These are phyloP conservation scores for Mycosarcoma mackinlayi DNA, from an alignment of 1,284 basidiomycete genomes.

Conservation along the genomic window DNA sequence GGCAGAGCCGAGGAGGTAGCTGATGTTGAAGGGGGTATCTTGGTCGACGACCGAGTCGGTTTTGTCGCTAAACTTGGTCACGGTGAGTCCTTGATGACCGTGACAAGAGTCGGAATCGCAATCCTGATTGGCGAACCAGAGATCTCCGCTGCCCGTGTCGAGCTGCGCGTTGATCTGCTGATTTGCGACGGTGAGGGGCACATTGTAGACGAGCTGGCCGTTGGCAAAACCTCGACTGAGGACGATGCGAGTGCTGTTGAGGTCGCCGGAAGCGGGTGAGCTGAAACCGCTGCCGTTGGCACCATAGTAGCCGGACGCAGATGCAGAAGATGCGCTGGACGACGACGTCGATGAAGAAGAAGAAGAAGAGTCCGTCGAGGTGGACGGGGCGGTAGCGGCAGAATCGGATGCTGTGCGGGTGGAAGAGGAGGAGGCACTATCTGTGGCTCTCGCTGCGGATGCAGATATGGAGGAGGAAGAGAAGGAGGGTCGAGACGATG, in stretches of 20 bases:
- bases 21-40: constrained; percentile 49
- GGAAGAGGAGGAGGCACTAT: not conserved
- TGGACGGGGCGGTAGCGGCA: no score
- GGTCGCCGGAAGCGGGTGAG: constrained; percentile 33
- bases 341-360: constrained; percentile 4
- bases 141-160: constrained; percentile 59
- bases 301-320: constrained; percentile 7
- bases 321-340: constrained; percentile 7
- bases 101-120: constrained; percentile 50
- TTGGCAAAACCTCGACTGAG: constrained; percentile 45
- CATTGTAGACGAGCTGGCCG: constrained; percentile 57
- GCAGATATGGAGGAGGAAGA: not conserved
- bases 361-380: not conserved
- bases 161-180: constrained; percentile 55
- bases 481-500: constrained; percentile 6
- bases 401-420: constrained; percentile 1
- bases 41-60: constrained; percentile 34
- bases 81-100: constrained; percentile 30
- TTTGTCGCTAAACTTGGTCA: constrained; percentile 44
- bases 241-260: constrained; percentile 51
- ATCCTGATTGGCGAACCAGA: constrained; percentile 56
- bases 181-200: constrained; percentile 47
- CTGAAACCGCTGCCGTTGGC: constrained; percentile 14
- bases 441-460: constrained; percentile 7
- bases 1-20: constrained; percentile 55